Evolutionary conservation across 768 basidiomycete genomes (phyloP), one percentile per base, ranked within the genome.

Genomic region (Kwoniella shandongensis): DNA sequence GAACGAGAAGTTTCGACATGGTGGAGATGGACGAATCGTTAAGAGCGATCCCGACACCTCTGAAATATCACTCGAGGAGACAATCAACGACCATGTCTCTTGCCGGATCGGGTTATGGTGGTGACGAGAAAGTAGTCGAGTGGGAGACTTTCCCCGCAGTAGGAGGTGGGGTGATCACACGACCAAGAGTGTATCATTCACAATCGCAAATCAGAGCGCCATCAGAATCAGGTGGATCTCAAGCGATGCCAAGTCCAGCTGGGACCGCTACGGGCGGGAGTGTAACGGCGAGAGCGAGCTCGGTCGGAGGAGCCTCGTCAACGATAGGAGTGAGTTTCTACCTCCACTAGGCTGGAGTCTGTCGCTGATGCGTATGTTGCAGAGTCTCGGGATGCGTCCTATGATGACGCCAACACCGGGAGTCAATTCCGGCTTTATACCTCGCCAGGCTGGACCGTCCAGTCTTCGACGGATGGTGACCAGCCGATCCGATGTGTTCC

Each of bases 61-160:
- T 41, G 11, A 42, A 45, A 29, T 23, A 42, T 18, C 51, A 51
- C 25, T 18, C 45, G n/a, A 39, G 47, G 23, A 50, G 61, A 20
- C 59, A 44, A 35, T 58, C 62, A 15, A 39, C 58, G 5, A 35
- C 46, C 4, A 32, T 59, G 1, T 59, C 61, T 22, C 22, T 47
- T 12, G 48, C 40, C 11, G 59, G 57, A 20, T 49, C 57, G 42
- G 39, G 53, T 3, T 32, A 51, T 17, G 50, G 52, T n/a, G 47
- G 59, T 51, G 59, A 51, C 12, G 62, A 68, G 26, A 88, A 89
- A 66, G 63, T 66, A 38, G 59, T 70, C 7, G 88, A 89, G 69
- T 92, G 87, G 75, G 90, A 94, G 73, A 87, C 88, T 1, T 84
- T 92, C 32, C 90, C 92, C 12, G 92, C 93, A 2, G 87, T 96